Percentiles rank a stretch among this genome's conserved stretches.
Evolutionary conservation across 441 rosid genomes (phyloP).

Genomic region (Aleurites moluccanus): DNA sequence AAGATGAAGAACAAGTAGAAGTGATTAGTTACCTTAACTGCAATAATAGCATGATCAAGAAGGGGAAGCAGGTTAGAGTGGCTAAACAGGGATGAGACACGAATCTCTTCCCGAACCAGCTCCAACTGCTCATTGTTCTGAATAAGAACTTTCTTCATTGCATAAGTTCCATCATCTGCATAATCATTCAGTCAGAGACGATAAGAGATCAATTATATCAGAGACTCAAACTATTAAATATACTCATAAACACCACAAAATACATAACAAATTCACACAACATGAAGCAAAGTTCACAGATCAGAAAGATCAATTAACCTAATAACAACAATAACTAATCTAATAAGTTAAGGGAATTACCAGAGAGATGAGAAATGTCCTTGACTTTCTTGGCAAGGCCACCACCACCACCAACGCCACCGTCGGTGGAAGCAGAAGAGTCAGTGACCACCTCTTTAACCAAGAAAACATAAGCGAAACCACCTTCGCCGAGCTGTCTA

Average conservation of each 20-base stretch:
- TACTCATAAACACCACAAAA: neutral
- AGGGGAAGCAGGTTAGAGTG: slow-evolving; percentile 95
- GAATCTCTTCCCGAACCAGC: slow-evolving; percentile 94
- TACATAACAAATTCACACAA: neutral
- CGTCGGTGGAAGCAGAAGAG: slow-evolving; percentile 39
- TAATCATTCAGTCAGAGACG: neutral
- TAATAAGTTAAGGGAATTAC: slow-evolving; percentile 28
- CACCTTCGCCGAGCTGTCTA: slow-evolving; percentile 99
- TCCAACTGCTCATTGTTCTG: slow-evolving; percentile 91
- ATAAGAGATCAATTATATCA: slow-evolving; percentile 12
- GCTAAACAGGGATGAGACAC: slow-evolving; percentile 84
- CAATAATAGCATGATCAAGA: slow-evolving; percentile 91
- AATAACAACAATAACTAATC: neutral
- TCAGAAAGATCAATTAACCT: neutral
- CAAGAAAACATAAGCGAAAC: slow-evolving; percentile 81
- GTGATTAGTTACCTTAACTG: slow-evolving; percentile 64
- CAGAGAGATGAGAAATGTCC: slow-evolving; percentile 89
- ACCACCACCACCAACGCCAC: slow-evolving; percentile 21
- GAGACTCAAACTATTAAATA: neutral
- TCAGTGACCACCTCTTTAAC: slow-evolving; percentile 76
- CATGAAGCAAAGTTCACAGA: neutral
- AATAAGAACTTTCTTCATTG: slow-evolving; percentile 96
- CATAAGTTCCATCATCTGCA: slow-evolving; percentile 93
- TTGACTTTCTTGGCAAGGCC: slow-evolving; percentile 84
- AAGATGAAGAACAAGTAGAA: neutral